Evolutionary conservation across 305 asterid genomes (phyloP).

Genomic region (Andrographis paniculata): DNA sequence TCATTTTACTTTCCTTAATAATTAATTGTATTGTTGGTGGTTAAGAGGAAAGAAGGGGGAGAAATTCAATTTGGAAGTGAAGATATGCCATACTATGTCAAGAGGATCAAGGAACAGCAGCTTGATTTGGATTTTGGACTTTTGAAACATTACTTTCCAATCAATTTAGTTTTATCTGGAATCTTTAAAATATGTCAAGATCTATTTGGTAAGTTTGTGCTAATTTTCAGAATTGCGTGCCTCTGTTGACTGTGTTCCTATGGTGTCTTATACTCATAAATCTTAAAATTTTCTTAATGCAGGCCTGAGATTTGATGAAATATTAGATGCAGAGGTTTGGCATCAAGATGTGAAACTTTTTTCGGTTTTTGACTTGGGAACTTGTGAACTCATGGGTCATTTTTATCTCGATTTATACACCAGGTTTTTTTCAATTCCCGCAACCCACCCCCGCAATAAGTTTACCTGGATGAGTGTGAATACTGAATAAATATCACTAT

Average conservation of each 20-base stretch:
- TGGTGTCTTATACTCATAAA: conserved; percentile 13
- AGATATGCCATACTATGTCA: conserved; percentile 75
- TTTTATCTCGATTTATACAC: conserved; percentile 77
- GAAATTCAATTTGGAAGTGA: conserved; percentile 69
- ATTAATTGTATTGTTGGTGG: conserved; percentile 23
- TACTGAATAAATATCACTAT: too few species aligned
- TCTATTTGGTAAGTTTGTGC: conserved; percentile 60
- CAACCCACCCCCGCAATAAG: too few species aligned
- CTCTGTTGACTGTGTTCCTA: conserved; percentile 12
- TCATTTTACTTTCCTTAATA: conserved; percentile 8
- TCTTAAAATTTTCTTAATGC: conserved; percentile 17
- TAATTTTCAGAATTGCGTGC: conserved; percentile 12
- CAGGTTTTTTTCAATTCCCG: conserved; percentile 45
- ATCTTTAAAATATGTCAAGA: conserved; percentile 93
- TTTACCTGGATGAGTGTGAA: too few species aligned
- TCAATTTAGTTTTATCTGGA: conserved; percentile 74
- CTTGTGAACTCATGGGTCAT: conserved; percentile 75
- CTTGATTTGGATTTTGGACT: conserved; percentile 70
- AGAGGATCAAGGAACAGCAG: conserved; percentile 60
- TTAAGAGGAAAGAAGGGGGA: conserved; percentile 83
- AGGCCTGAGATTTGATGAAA: conserved; percentile 84
- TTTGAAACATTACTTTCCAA: conserved; percentile 77
- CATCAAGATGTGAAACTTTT: conserved; percentile 74
- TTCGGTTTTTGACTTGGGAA: conserved; percentile 72
- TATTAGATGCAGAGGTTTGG: conserved; percentile 72